These are phyloP conservation scores for Aspergillus sclerotiicarbonarius DNA, from an alignment of 495 filamentous ascomycete genomes.

Conservation along the genomic window DNA sequence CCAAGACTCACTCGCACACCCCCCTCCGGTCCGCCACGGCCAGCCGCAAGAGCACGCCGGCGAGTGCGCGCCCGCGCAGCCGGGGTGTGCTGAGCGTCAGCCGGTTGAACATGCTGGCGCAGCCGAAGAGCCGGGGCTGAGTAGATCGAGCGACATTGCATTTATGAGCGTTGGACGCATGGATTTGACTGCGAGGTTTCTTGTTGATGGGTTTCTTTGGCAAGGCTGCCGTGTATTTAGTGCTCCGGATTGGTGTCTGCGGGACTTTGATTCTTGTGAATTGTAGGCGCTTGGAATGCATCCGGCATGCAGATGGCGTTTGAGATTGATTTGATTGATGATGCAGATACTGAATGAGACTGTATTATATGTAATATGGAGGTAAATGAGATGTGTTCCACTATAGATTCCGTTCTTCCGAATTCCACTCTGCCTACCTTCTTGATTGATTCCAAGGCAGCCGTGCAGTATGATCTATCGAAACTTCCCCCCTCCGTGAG, in stretches of 20 bases:
- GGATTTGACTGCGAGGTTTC: background rate
- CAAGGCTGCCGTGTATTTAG: background rate
- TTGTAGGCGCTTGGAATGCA: constrained; percentile 7
- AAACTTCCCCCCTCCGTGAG: no score
- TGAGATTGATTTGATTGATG: background rate
- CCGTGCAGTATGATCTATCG: no score
- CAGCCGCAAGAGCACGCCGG: constrained; percentile 37
- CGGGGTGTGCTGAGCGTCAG: constrained; percentile 45
- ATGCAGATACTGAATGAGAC: background rate
- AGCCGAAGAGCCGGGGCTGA: constrained; percentile 45
- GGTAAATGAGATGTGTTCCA: no score
- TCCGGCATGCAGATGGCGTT: constrained; percentile 7
- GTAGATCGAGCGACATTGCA: constrained; percentile 5
- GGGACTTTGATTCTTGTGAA: background rate
- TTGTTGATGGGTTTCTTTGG: background rate
- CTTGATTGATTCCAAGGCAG: no score
- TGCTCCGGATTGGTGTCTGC: background rate
- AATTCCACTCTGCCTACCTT: no score
- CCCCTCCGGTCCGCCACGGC: constrained; percentile 31
- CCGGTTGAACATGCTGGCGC: constrained; percentile 50
- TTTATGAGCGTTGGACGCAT: constrained; percentile 15
- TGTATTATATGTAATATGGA: no score
- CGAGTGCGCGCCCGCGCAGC: constrained; percentile 31
- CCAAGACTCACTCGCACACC: constrained; percentile 37
- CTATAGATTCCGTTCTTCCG: no score